Conservation (phyloP, 768 basidiomycete genomes). For the Amanita fuliginea region DNA sequence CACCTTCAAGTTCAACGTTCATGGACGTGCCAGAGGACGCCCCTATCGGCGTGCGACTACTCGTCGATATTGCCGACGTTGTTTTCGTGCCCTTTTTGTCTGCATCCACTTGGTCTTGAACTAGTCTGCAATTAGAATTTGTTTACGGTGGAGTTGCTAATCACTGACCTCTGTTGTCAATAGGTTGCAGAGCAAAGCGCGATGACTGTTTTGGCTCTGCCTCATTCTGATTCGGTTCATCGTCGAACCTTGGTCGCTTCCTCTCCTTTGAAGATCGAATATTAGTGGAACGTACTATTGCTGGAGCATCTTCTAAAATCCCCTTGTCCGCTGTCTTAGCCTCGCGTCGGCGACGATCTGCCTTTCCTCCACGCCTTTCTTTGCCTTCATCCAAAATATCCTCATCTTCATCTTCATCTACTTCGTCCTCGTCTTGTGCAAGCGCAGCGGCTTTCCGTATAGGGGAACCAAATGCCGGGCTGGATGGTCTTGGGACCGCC, state of each 20-base stretch:
- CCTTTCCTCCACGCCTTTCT: constrained; percentile 16
- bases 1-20: constrained; percentile 19
- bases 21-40: constrained; percentile 41
- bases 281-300: constrained; percentile 9
- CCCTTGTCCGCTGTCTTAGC: constrained; percentile 28
- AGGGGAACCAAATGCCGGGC: constrained; percentile 61
- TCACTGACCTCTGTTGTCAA: constrained; percentile 31
- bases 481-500: constrained; percentile 43
- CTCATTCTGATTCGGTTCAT: constrained; percentile 27
- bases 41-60: constrained; percentile 13
- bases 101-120: constrained; percentile 12
- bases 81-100: constrained; percentile 1
- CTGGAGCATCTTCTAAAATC: constrained; percentile 11
- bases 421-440: constrained; percentile 48
- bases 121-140: constrained; percentile 7
- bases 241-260: constrained; percentile 22
- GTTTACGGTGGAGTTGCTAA: background rate
- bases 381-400: constrained; percentile 25
- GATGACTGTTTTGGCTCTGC: constrained; percentile 53
- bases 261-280: constrained; percentile 25
- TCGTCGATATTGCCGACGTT: background rate
- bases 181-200: constrained; percentile 29
- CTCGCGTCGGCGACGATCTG: constrained; percentile 39
- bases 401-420: constrained; percentile 25
- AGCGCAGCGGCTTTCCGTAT: constrained; percentile 42